Evolutionary conservation across 306 rosid genomes (phyloP).

Genomic region (Cercis canadensis): DNA sequence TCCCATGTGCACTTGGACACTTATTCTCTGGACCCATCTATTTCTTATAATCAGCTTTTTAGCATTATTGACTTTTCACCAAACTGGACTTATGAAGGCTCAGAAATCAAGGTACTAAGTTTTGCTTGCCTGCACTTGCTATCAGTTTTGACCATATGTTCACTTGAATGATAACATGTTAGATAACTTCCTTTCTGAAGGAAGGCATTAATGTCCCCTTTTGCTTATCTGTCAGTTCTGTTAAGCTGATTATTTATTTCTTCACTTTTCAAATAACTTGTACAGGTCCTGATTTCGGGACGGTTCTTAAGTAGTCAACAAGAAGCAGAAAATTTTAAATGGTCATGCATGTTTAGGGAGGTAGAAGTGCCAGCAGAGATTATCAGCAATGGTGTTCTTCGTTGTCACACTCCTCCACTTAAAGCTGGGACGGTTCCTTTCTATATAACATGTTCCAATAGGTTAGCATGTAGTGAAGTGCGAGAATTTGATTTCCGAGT

Average conservation of each 20-base stretch:
- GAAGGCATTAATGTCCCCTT: slow-evolving; percentile 4
- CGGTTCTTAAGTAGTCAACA: slow-evolving; percentile 62
- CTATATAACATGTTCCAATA: slow-evolving; percentile 85
- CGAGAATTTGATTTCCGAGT: slow-evolving; percentile 78
- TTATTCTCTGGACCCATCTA: slow-evolving; percentile 70
- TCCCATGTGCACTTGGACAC: slow-evolving; percentile 59
- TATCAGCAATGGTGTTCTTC: slow-evolving; percentile 67
- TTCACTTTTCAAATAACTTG: slow-evolving; percentile 12
- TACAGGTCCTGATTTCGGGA: slow-evolving; percentile 81
- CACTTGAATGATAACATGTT: slow-evolving; percentile 13
- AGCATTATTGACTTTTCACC: slow-evolving; percentile 85
- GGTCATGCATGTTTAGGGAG: slow-evolving; percentile 96
- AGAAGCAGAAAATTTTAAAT: slow-evolving; percentile 60
- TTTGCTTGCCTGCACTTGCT: slow-evolving; percentile 31
- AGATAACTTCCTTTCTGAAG: background rate
- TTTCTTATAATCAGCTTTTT: slow-evolving; percentile 82
- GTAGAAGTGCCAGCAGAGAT: slow-evolving; percentile 83
- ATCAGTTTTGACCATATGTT: slow-evolving; percentile 27
- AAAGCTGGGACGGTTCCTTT: slow-evolving; percentile 82
- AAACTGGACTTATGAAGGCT: slow-evolving; percentile 72
- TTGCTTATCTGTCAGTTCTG: slow-evolving; percentile 25
- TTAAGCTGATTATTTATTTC: slow-evolving; percentile 16
- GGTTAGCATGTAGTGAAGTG: slow-evolving; percentile 92
- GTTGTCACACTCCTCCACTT: slow-evolving; percentile 79
- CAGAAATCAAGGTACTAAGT: slow-evolving; percentile 66